Conservation (phyloP, 2,329 filamentous ascomycete genomes). For the Colletotrichum sojae region DNA sequence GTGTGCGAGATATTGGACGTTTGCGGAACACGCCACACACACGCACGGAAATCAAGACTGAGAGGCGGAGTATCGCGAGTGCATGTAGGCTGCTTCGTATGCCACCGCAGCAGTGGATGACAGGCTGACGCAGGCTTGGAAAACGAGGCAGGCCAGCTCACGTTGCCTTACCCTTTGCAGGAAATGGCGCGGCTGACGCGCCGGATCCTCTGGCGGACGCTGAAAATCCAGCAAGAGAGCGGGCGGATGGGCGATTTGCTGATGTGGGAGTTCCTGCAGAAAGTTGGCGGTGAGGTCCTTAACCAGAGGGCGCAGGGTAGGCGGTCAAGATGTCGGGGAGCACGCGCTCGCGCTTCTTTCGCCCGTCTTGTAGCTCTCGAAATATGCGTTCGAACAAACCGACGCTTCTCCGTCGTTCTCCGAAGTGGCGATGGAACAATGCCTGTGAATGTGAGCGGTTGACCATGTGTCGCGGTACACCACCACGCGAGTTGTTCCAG, state of each 20-base stretch:
- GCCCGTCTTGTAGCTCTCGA: no score
- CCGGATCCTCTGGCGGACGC: constrained; percentile 3
- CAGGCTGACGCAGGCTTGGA: constrained; percentile 23
- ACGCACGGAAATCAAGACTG: neutral
- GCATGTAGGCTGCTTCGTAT: constrained; percentile 31
- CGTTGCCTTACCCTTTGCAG: neutral
- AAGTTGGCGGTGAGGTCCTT: constrained; percentile 24
- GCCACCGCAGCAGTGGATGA: constrained; percentile 23
- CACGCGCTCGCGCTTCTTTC: no score
- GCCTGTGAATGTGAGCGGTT: no score
- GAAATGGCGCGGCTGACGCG: constrained; percentile 14
- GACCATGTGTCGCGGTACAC: constrained; percentile 14
- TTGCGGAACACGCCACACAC: constrained; percentile 1
- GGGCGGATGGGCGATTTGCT: constrained; percentile 1
- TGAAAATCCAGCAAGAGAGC: neutral
- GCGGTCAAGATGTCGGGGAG: no score
- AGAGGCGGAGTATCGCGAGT: constrained; percentile 27
- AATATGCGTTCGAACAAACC: no score
- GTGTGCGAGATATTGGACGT: constrained; percentile 17
- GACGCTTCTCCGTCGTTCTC: neutral
- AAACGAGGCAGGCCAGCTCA: constrained; percentile 12
- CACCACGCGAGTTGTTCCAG: neutral
- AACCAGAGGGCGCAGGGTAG: neutral
- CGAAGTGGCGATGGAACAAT: constrained; percentile 25
- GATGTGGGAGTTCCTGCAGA: constrained; percentile 20